A percentile compares a stretch with the other conserved stretches of the same genome.
Conservation (phyloP, 1,284 basidiomycete genomes). For the Hemileia vastatrix region DNA sequence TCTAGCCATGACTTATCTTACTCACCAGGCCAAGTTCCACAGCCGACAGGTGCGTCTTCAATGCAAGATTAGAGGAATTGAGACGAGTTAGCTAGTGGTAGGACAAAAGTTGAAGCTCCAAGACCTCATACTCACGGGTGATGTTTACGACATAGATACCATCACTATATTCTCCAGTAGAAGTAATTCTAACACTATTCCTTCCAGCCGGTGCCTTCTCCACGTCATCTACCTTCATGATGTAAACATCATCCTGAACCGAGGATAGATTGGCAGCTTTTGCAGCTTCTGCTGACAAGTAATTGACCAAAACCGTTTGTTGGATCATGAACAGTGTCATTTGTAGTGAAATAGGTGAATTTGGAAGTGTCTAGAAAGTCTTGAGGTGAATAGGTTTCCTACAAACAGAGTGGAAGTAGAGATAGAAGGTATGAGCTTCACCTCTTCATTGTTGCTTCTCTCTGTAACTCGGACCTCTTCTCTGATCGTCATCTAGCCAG, state of each 20-base stretch:
- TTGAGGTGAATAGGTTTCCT: not conserved
- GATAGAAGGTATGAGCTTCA: too few relatives aligned
- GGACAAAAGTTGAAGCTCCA: not conserved
- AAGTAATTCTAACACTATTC: slow-evolving; percentile 35
- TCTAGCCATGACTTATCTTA: too few relatives aligned
- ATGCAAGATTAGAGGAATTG: too few relatives aligned
- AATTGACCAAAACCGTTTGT: slow-evolving; percentile 39
- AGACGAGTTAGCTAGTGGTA: too few relatives aligned
- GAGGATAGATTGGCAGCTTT: slow-evolving; percentile 33
- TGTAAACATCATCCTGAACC: slow-evolving; percentile 31
- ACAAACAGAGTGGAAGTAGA: too few relatives aligned
- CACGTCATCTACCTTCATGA: slow-evolving; percentile 35
- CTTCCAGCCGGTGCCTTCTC: slow-evolving; percentile 28
- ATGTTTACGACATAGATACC: slow-evolving; percentile 33
- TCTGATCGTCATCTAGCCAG: too few relatives aligned
- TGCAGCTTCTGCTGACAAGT: slow-evolving; percentile 27
- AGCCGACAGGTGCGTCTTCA: not conserved
- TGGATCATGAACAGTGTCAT: not conserved
- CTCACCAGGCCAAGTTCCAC: too few relatives aligned
- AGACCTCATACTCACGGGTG: not conserved
- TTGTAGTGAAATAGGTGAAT: not conserved
- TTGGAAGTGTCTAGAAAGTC: not conserved
- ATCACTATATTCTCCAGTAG: slow-evolving; percentile 33
- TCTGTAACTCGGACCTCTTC: too few relatives aligned
- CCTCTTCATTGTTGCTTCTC: too few relatives aligned